Conservation (phyloP, 2,329 filamentous ascomycete genomes). For the Cyanodermella asteris region DNA sequence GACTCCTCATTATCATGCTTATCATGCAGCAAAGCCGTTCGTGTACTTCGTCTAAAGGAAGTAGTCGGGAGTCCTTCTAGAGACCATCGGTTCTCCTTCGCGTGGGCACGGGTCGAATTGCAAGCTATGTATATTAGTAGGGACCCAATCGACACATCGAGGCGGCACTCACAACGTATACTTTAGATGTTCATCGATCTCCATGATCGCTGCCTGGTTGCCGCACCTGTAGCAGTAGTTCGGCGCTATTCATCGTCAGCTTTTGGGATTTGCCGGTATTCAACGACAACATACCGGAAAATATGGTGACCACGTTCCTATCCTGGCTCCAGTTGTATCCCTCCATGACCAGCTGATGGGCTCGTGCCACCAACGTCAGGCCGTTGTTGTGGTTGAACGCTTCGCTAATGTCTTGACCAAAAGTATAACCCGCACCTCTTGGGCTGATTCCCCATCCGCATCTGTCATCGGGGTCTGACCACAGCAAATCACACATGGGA, state of each 20-base stretch:
- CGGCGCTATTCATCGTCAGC: conserved; percentile 31
- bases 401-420: conserved; percentile 92
- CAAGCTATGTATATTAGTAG: conserved; percentile 38
- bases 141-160: conserved; percentile 4
- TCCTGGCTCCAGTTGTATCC: conserved; percentile 99
- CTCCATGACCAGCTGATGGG: conserved; percentile 98
- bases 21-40: background rate
- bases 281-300: conserved; percentile 46
- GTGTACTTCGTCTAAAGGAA: conserved; percentile 52
- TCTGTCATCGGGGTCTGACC: conserved; percentile 94
- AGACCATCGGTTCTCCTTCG: conserved; percentile 97
- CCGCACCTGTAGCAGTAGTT: conserved; percentile 98
- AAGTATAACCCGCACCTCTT: conserved; percentile 83
- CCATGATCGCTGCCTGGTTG: conserved; percentile 99
- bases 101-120: conserved; percentile 98
- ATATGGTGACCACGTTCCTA: conserved; percentile 94
- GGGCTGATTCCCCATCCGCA: conserved; percentile 93
- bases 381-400: conserved; percentile 99
- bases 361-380: conserved; percentile 80
- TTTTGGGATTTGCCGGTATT: background rate
- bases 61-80: conserved; percentile 90
- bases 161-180: conserved; percentile 74
- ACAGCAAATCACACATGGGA: conserved; percentile 92
- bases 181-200: conserved; percentile 97
- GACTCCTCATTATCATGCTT: background rate